Evolutionary conservation across 1,139 yeast genomes (phyloP).

Genomic region (Hemisphaericaspora subhashii): DNA sequence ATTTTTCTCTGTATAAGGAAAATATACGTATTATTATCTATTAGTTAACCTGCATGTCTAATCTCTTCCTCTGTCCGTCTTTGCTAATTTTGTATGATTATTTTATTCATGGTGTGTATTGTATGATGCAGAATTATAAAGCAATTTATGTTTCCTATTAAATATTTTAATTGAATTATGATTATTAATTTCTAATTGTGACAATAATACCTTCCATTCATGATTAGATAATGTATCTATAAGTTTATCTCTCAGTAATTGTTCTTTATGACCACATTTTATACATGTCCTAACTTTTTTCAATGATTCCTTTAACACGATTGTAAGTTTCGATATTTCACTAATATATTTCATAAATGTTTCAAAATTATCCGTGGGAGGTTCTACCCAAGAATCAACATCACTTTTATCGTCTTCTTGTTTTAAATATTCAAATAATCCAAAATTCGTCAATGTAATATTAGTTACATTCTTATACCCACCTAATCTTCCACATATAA

Average conservation of each 20-base stretch:
- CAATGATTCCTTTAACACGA: conserved; percentile 25
- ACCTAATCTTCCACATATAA: conserved; percentile 42
- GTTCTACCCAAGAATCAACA: conserved; percentile 21
- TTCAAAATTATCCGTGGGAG: conserved; percentile 28
- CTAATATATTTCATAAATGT: conserved; percentile 29
- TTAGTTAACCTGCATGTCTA: too few relatives aligned
- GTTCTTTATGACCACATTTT: conserved; percentile 35
- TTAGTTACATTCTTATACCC: conserved; percentile 29
- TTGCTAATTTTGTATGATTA: neutral
- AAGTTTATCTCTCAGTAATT: conserved; percentile 12
- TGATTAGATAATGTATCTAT: conserved; percentile 19
- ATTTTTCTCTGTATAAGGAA: neutral
- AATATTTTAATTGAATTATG: conserved; percentile 20
- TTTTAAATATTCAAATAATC: conserved; percentile 27
- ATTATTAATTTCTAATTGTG: conserved; percentile 19
- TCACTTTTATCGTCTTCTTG: conserved; percentile 19
- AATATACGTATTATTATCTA: neutral
- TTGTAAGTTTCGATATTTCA: conserved; percentile 24
- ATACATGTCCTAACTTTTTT: conserved; percentile 28
- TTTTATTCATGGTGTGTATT: too few relatives aligned
- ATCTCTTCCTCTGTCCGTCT: neutral
- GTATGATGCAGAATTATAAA: conserved; percentile 12
- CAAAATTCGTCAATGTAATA: conserved; percentile 34
- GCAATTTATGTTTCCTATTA: conserved; percentile 14
- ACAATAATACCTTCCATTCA: conserved; percentile 33